These are phyloP conservation scores for Trichoderma breve DNA, from an alignment of 2,329 filamentous ascomycete species.

Conservation along the genomic window DNA sequence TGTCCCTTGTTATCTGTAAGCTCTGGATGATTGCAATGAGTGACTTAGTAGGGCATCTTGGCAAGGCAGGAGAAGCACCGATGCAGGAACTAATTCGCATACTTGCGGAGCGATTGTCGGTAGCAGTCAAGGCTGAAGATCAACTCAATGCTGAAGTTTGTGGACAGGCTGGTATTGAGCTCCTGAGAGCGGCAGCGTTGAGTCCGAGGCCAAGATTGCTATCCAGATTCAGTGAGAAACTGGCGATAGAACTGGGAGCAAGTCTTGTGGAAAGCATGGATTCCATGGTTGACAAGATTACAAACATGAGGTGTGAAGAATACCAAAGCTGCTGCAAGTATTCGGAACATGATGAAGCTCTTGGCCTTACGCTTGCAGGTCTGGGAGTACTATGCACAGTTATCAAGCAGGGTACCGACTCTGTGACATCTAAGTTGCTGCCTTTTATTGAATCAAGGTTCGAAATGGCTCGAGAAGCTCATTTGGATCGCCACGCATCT, in stretches of 20 bases:
- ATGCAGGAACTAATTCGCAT: background rate
- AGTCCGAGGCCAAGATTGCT: background rate
- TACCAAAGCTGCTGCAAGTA: background rate
- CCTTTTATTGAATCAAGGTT: background rate
- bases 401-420: background rate
- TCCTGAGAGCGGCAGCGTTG: background rate
- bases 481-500: background rate
- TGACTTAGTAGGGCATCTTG: background rate
- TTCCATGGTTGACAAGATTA: background rate
- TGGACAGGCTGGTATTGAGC: background rate
- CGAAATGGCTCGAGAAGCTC: background rate
- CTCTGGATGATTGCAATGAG: background rate
- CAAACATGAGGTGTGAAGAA: background rate
- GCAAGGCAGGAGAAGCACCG: background rate
- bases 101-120: background rate
- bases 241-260: background rate
- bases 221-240: background rate
- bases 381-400: background rate
- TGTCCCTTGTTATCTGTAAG: conserved; percentile 3
- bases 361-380: background rate
- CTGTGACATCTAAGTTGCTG: background rate
- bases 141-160: background rate
- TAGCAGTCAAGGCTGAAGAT: background rate
- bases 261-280: background rate
- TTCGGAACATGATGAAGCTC: background rate